Evolutionary conservation across 2,329 filamentous ascomycete species (phyloP).

Genomic region (Esteya vermicola): DNA sequence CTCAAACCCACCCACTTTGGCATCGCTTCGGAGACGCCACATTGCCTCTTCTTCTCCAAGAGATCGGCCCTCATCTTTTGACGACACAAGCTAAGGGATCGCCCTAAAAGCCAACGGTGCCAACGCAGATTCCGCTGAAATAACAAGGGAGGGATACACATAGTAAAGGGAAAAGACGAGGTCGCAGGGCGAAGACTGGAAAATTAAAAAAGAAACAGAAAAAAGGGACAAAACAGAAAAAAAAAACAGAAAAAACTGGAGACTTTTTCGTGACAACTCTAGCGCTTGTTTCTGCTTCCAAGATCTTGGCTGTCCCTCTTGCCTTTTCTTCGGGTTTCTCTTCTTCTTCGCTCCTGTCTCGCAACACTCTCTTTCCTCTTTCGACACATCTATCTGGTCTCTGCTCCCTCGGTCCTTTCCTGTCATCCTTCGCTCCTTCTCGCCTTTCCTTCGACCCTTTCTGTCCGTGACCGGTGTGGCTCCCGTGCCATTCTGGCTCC

Average conservation of each 20-base stretch:
- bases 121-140: too few species aligned
- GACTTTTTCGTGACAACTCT: conserved; percentile 7
- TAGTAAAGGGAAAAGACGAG: too few species aligned
- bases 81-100: too few species aligned
- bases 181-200: too few species aligned
- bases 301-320: conserved; percentile 7
- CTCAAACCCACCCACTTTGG: too few species aligned
- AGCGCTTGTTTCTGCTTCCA: conserved; percentile 7
- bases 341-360: background rate
- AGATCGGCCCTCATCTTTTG: too few species aligned
- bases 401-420: too few species aligned
- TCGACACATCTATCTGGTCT: background rate
- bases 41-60: too few species aligned
- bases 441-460: background rate
- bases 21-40: too few species aligned
- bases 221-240: background rate
- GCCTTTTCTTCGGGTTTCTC: conserved; percentile 1
- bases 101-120: too few species aligned
- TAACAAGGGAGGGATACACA: too few species aligned
- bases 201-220: background rate
- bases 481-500: conserved; percentile 14
- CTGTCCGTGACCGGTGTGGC: conserved; percentile 10
- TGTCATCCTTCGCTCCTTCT: background rate
- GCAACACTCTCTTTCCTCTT: background rate
- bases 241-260: conserved; percentile 6